phyloP scores from a whole-genome alignment of 306 rosid genomes.

The Calophaca sinica region DNA sequence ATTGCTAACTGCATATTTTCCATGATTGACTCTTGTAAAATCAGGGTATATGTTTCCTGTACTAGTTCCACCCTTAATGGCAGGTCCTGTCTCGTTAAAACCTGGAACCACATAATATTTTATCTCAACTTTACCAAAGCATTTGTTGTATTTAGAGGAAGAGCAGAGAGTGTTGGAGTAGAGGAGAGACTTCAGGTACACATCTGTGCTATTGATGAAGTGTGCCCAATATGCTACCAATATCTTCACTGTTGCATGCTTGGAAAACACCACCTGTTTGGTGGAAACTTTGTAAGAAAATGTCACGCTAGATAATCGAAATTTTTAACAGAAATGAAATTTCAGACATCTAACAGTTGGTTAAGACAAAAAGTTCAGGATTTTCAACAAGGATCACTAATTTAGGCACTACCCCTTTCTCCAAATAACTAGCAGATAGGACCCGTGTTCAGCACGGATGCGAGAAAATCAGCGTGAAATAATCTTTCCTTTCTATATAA shows the following conservation, averaged over 20 bases:
- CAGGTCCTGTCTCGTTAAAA: conserved; percentile 85
- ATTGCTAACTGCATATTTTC: conserved; percentile 84
- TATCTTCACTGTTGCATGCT: conserved; percentile 80
- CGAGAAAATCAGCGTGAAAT: too few species aligned
- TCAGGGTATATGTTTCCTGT: conserved; percentile 78
- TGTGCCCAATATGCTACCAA: conserved; percentile 91
- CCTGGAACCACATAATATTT: conserved; percentile 86
- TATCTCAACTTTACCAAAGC: conserved; percentile 88
- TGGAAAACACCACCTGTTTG: conserved; percentile 74
- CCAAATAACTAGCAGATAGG: too few species aligned
- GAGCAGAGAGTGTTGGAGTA: conserved; percentile 82
- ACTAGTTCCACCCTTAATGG: conserved; percentile 52
- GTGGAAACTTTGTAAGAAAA: conserved; percentile 29
- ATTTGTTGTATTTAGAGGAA: conserved; percentile 73
- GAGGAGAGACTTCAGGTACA: conserved; percentile 77
- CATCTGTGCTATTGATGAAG: conserved; percentile 69
- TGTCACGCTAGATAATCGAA: neutral
- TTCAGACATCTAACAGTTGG: neutral
- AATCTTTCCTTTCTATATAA: too few species aligned
- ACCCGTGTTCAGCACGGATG: too few species aligned
- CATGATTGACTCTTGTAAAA: conserved; percentile 85
- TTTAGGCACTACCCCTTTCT: neutral
- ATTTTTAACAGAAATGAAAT: conserved; percentile 7
- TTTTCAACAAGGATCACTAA: neutral
- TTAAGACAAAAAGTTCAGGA: neutral